Evolutionary conservation across 768 basidiomycete species (phyloP), one percentile per base, ranked within the genome.

Genomic region (Stropharia rugosoannulata): DNA sequence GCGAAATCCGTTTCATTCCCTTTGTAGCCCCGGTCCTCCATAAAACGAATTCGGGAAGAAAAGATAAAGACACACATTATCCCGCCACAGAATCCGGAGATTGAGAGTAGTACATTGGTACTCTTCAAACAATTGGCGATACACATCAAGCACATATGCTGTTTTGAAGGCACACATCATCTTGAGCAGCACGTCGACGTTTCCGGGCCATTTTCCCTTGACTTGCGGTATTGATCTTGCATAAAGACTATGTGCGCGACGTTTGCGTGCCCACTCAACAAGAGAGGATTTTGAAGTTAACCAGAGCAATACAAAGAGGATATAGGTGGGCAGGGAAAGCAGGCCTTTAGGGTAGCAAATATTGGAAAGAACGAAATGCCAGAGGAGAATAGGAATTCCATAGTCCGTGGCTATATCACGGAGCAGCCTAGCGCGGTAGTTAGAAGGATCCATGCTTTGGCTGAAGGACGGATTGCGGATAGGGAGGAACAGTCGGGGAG

Each of bases 171-270:
- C 80, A 18, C 72, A 71, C 61, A 80, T 75, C 73, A 86, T 80
- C 51, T 69, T 73, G 45, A 87, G 63, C 54, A 88, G 75, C 46
- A 90, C 67, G 62, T 91, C 89, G 61, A 90, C 70, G 65, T 90
- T 90, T n/a, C 89, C 89, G 3, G 87, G 88, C 85, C 86, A 88
- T 71, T 80, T 84, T 6, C 88, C 88, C 15, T 79, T 72, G 13
- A 89, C 81, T 16, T 76, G 70, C 3, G 84, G 85, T 46, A 86
- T 81, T 2, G 68, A 73, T 56, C 73, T 72, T 5, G 84, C 84
- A 5, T 80, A 78, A 12, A 85, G 67, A 32, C 72, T 75, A 10
- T 64, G 63, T 0, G 83, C 83, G 43, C 35, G 70, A 69, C 16
- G 58, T 59, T 49, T 85, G 81, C 1, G 60, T 54, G 43, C 68